Evolutionary conservation across 2,329 filamentous ascomycete genomes (phyloP).

Genomic region (Microcyclosporella mali): DNA sequence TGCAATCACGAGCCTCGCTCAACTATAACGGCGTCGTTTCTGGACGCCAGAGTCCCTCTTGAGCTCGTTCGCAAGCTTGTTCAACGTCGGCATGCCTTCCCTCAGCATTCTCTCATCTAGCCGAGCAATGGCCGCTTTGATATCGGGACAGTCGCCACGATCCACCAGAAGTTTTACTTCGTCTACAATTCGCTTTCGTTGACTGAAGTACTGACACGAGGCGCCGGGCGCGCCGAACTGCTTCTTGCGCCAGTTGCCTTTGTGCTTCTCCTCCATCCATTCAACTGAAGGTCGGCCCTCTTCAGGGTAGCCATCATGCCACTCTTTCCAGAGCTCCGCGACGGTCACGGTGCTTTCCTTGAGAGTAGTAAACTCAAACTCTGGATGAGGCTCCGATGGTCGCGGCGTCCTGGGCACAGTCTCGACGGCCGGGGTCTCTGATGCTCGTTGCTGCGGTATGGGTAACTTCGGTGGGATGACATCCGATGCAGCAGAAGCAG

Average conservation of each 20-base stretch:
- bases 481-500: neutral
- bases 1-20: neutral
- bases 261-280: neutral
- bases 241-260: constrained; percentile 1
- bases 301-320: neutral
- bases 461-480: too few relatives aligned
- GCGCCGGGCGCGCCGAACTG: neutral
- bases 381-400: neutral
- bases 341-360: constrained; percentile 1
- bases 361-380: neutral
- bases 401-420: neutral
- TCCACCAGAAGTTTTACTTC: neutral
- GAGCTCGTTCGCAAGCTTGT: neutral
- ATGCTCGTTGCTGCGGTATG: neutral
- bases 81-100: neutral
- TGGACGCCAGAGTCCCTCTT: neutral
- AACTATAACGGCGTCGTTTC: neutral
- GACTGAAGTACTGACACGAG: constrained; percentile 1
- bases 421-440: neutral
- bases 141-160: neutral
- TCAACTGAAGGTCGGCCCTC: neutral
- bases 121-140: neutral
- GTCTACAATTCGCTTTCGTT: neutral
- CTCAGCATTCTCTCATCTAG: neutral
- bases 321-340: constrained; percentile 2